Evolutionary conservation across 345 rosid genomes (phyloP).

Genomic region (Acer negundo): DNA sequence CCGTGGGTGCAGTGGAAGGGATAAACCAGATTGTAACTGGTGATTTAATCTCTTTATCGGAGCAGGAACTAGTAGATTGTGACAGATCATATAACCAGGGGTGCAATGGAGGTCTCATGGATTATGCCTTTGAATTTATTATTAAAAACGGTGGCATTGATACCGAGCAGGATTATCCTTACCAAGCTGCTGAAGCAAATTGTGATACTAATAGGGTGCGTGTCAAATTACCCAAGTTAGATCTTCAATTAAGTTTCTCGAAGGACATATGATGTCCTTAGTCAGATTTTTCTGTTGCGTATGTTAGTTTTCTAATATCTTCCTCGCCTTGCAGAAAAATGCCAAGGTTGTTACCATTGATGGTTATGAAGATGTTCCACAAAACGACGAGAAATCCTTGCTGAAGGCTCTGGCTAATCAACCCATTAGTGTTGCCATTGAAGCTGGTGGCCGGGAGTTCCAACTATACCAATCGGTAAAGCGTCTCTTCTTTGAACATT

Average conservation of each 20-base stretch:
- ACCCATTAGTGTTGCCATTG: slow-evolving; percentile 75
- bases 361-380: slow-evolving; percentile 67
- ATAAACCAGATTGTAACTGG: slow-evolving; percentile 74
- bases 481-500: neutral
- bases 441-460: slow-evolving; percentile 69
- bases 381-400: slow-evolving; percentile 63
- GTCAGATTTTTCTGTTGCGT: neutral
- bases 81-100: slow-evolving; percentile 61
- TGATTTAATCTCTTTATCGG: slow-evolving; percentile 56
- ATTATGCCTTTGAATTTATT: slow-evolving; percentile 66
- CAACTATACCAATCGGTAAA: slow-evolving; percentile 65
- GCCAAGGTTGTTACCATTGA: slow-evolving; percentile 72
- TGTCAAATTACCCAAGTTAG: neutral
- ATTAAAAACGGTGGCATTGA: slow-evolving; percentile 68
- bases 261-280: neutral
- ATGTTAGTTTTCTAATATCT: neutral
- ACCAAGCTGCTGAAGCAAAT: slow-evolving; percentile 39
- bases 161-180: slow-evolving; percentile 68
- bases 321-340: slow-evolving; percentile 47
- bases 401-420: slow-evolving; percentile 74
- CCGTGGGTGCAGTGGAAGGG: slow-evolving; percentile 78
- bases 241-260: neutral
- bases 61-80: slow-evolving; percentile 81
- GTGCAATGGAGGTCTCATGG: slow-evolving; percentile 85
- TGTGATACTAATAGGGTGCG: slow-evolving; percentile 61